Percentiles rank a stretch among this genome's conserved stretches.
Conservation (phyloP, 148 eudicot species). For the Chenopodium album region DNA sequence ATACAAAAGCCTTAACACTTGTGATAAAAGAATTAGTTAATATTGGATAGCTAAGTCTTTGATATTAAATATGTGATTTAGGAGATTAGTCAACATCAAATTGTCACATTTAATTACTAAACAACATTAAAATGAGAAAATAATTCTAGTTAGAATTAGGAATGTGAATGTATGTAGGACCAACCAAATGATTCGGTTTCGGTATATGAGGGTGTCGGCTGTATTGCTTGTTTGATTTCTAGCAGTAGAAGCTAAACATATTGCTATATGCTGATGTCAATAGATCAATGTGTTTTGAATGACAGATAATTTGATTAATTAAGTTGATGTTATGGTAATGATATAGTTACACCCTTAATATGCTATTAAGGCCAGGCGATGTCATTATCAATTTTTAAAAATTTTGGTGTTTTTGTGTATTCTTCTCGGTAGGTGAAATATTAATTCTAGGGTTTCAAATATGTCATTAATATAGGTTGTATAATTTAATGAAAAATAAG, state of each 20-base stretch:
- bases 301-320: not conserved
- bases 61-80: not conserved
- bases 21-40: not conserved
- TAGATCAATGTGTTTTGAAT: not conserved
- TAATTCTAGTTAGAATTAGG: not conserved
- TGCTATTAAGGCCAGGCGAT: too few species aligned
- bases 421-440: too few species aligned
- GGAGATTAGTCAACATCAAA: not conserved
- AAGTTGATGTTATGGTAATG: not conserved
- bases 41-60: not conserved
- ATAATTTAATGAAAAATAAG: too few species aligned
- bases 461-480: too few species aligned
- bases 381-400: too few species aligned
- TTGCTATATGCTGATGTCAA: not conserved
- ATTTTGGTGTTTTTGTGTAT: too few species aligned
- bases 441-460: too few species aligned
- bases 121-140: not conserved
- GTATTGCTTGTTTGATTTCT: not conserved
- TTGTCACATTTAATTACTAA: too few species aligned
- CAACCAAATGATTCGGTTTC: constrained; percentile 12
- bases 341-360: too few species aligned
- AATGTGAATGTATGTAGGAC: constrained; percentile 20
- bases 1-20: not conserved
- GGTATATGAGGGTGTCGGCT: constrained; percentile 14
- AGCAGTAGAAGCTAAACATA: constrained; percentile 1